Conservation (phyloP, 202 grass and related monocot species). For the Panicum virgatum region DNA sequence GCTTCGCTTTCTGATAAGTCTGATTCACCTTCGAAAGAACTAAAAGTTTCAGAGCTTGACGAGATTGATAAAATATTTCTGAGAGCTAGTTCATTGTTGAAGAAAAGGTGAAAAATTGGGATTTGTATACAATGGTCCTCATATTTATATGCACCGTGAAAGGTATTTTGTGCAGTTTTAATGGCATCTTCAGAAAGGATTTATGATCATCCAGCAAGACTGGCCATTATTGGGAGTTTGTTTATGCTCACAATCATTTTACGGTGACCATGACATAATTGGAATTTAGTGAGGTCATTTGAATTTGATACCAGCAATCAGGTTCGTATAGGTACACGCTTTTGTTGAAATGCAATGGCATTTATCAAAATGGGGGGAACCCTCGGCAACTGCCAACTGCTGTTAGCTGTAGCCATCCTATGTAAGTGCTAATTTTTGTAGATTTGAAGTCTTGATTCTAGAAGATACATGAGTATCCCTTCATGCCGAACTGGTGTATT, state of each 20-base stretch:
- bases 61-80: conserved; percentile 93
- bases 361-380: background rate
- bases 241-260: background rate
- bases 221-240: background rate
- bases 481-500: background rate
- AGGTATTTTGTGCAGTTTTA: conserved; percentile 5
- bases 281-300: background rate
- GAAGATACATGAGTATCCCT: background rate
- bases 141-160: background rate
- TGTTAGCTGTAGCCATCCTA: background rate
- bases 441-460: background rate
- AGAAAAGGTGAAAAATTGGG: conserved; percentile 56
- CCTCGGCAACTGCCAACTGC: background rate
- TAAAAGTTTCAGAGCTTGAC: conserved; percentile 78
- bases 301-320: background rate
- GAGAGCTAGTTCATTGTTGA: conserved; percentile 90
- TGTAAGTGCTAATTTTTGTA: background rate
- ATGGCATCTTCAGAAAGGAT: background rate
- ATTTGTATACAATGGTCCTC: background rate
- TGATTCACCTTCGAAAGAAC: conserved; percentile 67
- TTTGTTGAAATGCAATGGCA: background rate
- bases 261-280: background rate
- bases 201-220: background rate
- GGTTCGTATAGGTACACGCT: background rate
- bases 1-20: conserved; percentile 63